Conservation (phyloP, 805 yeast species). For the Saccharomyces kudriavzevii region DNA sequence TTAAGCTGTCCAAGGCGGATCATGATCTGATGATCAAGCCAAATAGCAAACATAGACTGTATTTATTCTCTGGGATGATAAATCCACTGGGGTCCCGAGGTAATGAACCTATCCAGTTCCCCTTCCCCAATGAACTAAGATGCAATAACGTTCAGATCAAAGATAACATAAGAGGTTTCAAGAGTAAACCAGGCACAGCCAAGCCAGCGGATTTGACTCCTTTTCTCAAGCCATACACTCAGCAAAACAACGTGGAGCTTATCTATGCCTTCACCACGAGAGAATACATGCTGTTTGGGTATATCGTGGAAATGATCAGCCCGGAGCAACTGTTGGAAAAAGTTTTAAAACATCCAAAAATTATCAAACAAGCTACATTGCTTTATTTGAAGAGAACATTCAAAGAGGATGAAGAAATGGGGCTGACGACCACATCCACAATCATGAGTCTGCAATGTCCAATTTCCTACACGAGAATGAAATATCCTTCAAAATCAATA, state of each 20-base stretch:
- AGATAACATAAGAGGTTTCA: constrained; percentile 63
- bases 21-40: constrained; percentile 28
- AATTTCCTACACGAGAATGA: constrained; percentile 60
- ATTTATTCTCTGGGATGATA: constrained; percentile 47
- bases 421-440: constrained; percentile 57
- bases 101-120: constrained; percentile 70
- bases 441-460: constrained; percentile 72
- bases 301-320: constrained; percentile 45
- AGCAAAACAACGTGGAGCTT: constrained; percentile 40
- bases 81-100: constrained; percentile 29
- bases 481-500: constrained; percentile 60
- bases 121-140: constrained; percentile 59
- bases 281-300: constrained; percentile 46
- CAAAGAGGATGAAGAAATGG: constrained; percentile 56
- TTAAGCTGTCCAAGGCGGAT: constrained; percentile 40
- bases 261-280: constrained; percentile 51
- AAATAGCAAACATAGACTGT: constrained; percentile 33
- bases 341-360: constrained; percentile 42
- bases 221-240: constrained; percentile 28
- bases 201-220: constrained; percentile 73
- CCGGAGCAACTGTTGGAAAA: constrained; percentile 33
- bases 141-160: constrained; percentile 46
- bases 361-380: constrained; percentile 44
- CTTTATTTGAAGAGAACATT: constrained; percentile 35
- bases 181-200: constrained; percentile 69